Base-by-base conservation (phyloP, 2,329 filamentous ascomycete genomes). In the Metarhizium humberi region DNA sequence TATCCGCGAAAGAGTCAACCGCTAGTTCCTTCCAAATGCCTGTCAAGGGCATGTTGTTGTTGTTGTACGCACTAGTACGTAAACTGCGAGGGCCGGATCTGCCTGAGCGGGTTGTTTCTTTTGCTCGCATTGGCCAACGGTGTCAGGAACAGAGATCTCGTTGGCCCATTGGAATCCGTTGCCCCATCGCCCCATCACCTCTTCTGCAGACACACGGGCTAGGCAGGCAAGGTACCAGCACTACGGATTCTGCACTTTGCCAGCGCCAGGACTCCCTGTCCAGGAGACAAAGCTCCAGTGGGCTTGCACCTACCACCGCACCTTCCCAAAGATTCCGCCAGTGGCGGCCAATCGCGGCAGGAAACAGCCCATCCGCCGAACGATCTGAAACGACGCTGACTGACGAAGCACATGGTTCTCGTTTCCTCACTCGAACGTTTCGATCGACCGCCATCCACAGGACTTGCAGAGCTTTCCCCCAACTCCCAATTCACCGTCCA, bases 111-210 rank as follows among this genome's bases (percentile, higher is more conserved):
- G 47, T 25, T n/a, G 34, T 6, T 11, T 38, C 43, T 36, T 32
- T 25, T 32, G 52, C 25, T 54, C 43, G 36, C 50, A 58, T 58
- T 59, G 58, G 58, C 46, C 54, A 16, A 51, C 18, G 16, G 7
- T 16, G 46, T 42, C 59, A 61, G 59, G 59, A 58, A 59, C 59
- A 55, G 56, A 47, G 47, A 50, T 55, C 46, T 55, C 56, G 53
- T 60, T 60, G 59, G 59, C 38, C 25, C 25, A 25, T 25, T 29
- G 52, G 46, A 32, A 29, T 18, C 34, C 16, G 16, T 43, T 10
- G 40, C 40, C 25, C 25, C 25, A 25, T 25, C 25, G 4, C 25
- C 25, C 25, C 25, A 25, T 25, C 25, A 25, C 25, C 25, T 4
- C 25, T 25, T 25, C 25, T 14, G 16, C 14, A 16, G 16, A 16